phyloP scores from a whole-genome alignment of 805 yeast species.

The Suhomyces sp. region DNA sequence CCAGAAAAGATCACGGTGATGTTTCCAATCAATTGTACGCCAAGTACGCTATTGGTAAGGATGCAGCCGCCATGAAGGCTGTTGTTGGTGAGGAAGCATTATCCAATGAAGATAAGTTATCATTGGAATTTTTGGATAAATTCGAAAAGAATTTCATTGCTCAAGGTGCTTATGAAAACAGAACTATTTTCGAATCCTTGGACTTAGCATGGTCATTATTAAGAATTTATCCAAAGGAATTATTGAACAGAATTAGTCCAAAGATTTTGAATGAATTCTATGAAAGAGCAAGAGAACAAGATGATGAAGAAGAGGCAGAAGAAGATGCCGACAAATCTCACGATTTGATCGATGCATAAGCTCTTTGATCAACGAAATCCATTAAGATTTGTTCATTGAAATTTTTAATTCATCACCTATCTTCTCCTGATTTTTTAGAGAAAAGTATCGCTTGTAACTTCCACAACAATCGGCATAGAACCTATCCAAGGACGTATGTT shows the following conservation, averaged over 20 bases:
- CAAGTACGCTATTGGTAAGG: constrained; percentile 98
- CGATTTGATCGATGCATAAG: constrained; percentile 43
- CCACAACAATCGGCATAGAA: background rate
- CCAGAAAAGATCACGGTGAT: constrained; percentile 99
- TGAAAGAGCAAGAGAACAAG: constrained; percentile 78
- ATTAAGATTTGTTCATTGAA: constrained; percentile 2
- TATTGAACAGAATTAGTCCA: constrained; percentile 97
- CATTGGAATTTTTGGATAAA: constrained; percentile 95
- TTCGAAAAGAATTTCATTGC: constrained; percentile 93
- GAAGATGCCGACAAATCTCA: constrained; percentile 37
- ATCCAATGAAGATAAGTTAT: constrained; percentile 94
- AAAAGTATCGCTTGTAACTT: background rate
- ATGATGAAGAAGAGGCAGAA: constrained; percentile 50
- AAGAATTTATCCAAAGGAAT: constrained; percentile 98
- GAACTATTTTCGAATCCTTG: constrained; percentile 90
- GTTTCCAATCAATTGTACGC: constrained; percentile 98
- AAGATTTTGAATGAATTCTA: constrained; percentile 94
- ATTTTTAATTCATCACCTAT: constrained; percentile 7
- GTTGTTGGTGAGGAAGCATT: constrained; percentile 99
- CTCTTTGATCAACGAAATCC: background rate
- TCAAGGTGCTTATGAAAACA: constrained; percentile 96
- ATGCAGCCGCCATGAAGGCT: constrained; percentile 99
- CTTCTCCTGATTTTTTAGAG: background rate
- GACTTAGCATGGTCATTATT: constrained; percentile 98
- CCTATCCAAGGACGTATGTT: background rate